A percentile compares a stretch with the other conserved stretches of the same genome.
These are phyloP conservation scores for Aspergillus tubingensis DNA, from an alignment of 2,329 filamentous ascomycete species.

Conservation along the genomic window DNA sequence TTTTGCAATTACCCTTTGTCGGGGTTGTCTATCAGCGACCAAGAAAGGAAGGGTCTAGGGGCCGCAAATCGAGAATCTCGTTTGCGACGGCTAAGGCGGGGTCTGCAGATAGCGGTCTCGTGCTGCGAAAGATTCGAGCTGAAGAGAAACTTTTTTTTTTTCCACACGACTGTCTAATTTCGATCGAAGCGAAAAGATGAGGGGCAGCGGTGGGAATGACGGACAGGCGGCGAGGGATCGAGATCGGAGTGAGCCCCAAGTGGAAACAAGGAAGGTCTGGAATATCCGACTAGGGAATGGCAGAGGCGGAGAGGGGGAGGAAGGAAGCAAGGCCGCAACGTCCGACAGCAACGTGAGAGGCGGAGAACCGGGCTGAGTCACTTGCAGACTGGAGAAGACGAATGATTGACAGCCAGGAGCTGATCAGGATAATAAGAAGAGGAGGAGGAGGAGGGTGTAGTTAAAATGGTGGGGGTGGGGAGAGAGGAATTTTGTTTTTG, in stretches of 20 bases:
- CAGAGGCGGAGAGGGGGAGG: slow-evolving; percentile 14
- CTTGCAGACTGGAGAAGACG: slow-evolving; percentile 25
- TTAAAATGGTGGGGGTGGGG: slow-evolving; percentile 1
- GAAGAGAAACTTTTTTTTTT: not conserved
- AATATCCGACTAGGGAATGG: slow-evolving; percentile 7
- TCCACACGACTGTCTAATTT: slow-evolving; percentile 5
- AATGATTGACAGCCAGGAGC: slow-evolving; percentile 28
- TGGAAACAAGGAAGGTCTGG: slow-evolving; percentile 19
- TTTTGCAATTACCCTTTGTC: slow-evolving; percentile 49
- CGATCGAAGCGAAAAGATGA: slow-evolving; percentile 6
- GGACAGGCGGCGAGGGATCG: slow-evolving; percentile 15
- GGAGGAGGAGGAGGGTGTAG: slow-evolving; percentile 7
- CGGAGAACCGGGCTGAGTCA: slow-evolving; percentile 17
- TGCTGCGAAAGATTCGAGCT: slow-evolving; percentile 11
- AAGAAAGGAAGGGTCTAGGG: slow-evolving; percentile 19
- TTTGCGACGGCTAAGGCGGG: slow-evolving; percentile 18
- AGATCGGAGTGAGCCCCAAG: slow-evolving; percentile 14
- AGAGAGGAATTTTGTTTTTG: slow-evolving; percentile 14
- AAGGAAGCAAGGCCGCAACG: slow-evolving; percentile 21
- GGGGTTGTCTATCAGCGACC: slow-evolving; percentile 21
- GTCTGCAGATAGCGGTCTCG: slow-evolving; percentile 18
- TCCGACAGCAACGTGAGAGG: slow-evolving; percentile 21
- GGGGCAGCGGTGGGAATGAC: slow-evolving; percentile 11
- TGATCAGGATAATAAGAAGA: slow-evolving; percentile 17
- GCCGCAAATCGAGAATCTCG: slow-evolving; percentile 11